Base-by-base conservation (phyloP, 1,284 basidiomycete genomes). In the Ceratobasidium sp. region DNA sequence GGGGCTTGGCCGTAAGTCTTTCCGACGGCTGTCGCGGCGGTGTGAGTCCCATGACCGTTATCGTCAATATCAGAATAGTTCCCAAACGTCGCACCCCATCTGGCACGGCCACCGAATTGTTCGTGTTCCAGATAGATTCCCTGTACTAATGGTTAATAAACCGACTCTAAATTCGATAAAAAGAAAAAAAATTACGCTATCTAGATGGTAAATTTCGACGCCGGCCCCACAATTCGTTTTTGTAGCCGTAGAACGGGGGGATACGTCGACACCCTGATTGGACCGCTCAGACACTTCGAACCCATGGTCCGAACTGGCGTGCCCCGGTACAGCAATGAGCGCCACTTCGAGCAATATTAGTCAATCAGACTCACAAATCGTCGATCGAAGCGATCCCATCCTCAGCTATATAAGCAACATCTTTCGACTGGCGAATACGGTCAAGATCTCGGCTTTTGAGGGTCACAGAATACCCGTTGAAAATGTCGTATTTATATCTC, bases 1-100 rank as follows among this genome's bases (percentile, higher is more conserved):
- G 99, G 99, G 77, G 97, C 97, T 61, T 99, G 96, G 87, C 98
- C 98, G 83, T 95, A 97, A 83, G 88, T 92, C 87, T 82, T 86
- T 85, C 86, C 86, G 1, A 85, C 85, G 57, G 86, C 86, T 42
- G 85, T 86, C 52, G 86, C 86, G 23, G 86, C 85, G 28, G 64
- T 77, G 66, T 28, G 78, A n/a, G 78, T 78, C 5, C 78, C 78
- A 38, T 78, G 78, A 2, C 78, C 78, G 48, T 78, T 48, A 13
- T 48, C 66, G 52, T 78, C 78, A 23, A 65, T 48, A 33, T 74
- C 61, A 44, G 50, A n/a, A 15, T 67, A 68, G 42, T 68, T 6
- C 38, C 80, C 54, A 28, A 61, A 48, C 5, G 28, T 61, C 6
- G 68, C 73, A 28, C 79, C 80, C 74, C 75, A 81, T 15, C 56